Percentiles rank a stretch among this genome's conserved stretches.
These are phyloP conservation scores for Colletotrichum tropicicola DNA, from an alignment of 2,329 filamentous ascomycete genomes.

Conservation along the genomic window DNA sequence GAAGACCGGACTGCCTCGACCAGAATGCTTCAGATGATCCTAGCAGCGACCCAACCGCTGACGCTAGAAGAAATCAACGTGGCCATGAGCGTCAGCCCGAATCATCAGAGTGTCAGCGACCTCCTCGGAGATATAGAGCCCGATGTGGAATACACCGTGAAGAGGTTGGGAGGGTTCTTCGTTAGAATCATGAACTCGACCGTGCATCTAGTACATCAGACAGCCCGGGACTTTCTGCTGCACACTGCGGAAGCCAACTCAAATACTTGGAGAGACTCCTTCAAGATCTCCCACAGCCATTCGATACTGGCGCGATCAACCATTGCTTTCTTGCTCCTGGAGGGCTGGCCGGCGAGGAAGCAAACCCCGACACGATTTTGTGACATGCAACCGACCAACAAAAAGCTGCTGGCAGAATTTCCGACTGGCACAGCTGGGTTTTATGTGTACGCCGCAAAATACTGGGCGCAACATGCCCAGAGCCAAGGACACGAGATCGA, in stretches of 20 bases:
- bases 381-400: not conserved
- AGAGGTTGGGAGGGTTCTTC: conserved; percentile 19
- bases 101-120: not conserved
- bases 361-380: not conserved
- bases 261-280: not conserved
- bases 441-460: not conserved
- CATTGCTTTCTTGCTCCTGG: conserved; percentile 1
- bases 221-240: conserved; percentile 16
- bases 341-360: not conserved
- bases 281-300: not conserved
- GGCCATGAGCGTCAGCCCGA: not conserved
- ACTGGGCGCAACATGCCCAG: not conserved
- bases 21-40: not conserved
- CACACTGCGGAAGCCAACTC: not conserved
- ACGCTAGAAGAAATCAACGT: conserved; percentile 10
- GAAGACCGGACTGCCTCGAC: not conserved
- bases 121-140: conserved; percentile 1
- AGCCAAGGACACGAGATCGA: not conserved
- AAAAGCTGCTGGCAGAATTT: not conserved
- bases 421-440: not conserved
- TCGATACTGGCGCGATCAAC: not conserved
- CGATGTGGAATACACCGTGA: conserved; percentile 8
- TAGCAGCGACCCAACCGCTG: not conserved
- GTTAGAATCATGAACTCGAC: conserved; percentile 10
- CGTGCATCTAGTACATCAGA: conserved; percentile 13